Conservation (phyloP, 2,329 filamentous ascomycete genomes). For the Rachicladosporium sp. region DNA sequence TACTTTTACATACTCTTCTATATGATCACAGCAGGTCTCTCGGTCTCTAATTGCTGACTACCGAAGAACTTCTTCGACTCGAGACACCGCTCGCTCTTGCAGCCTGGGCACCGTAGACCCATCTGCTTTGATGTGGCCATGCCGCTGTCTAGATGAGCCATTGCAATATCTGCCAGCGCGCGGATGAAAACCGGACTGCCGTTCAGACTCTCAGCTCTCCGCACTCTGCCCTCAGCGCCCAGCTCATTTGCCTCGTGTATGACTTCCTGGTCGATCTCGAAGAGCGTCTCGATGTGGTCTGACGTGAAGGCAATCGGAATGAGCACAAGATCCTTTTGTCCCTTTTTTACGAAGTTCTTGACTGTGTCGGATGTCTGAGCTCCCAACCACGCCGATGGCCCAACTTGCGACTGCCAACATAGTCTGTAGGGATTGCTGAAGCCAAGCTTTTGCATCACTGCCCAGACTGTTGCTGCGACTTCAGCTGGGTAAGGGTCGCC, state of each 20-base stretch:
- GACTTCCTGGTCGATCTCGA: constrained; percentile 86
- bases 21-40: too few relatives aligned
- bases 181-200: constrained; percentile 82
- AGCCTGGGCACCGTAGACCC: constrained; percentile 82
- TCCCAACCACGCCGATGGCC: constrained; percentile 87
- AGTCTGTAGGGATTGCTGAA: constrained; percentile 86
- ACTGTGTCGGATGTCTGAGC: constrained; percentile 87
- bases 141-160: constrained; percentile 61
- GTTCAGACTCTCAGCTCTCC: constrained; percentile 84
- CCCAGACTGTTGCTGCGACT: constrained; percentile 88
- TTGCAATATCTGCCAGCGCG: constrained; percentile 77
- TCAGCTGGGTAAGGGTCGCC: constrained; percentile 92
- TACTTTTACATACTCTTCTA: too few relatives aligned
- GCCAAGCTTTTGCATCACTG: constrained; percentile 84
- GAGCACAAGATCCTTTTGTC: constrained; percentile 78
- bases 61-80: constrained; percentile 60
- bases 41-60: constrained; percentile 11
- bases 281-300: constrained; percentile 97
- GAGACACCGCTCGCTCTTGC: constrained; percentile 75
- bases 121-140: constrained; percentile 70
- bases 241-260: constrained; percentile 72
- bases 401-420: constrained; percentile 97
- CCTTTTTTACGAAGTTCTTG: constrained; percentile 76
- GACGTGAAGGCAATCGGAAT: constrained; percentile 96
- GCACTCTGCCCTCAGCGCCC: constrained; percentile 54